Conservation (phyloP, 73 alveolate genomes). For the Stentor roeselii region DNA sequence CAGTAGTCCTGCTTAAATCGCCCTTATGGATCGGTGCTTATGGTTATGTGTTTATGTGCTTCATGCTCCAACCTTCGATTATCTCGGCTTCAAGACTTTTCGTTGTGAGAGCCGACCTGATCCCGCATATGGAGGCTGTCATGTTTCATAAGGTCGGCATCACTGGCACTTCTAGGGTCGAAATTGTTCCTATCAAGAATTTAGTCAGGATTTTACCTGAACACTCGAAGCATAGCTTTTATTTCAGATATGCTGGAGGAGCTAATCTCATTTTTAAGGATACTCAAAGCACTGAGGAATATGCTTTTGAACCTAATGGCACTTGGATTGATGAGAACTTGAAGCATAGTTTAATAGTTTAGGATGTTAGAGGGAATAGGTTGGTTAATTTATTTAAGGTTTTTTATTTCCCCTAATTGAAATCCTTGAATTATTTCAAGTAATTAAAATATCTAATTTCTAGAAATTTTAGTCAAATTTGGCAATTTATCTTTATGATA, state of each 20-base stretch:
- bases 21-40: neutral
- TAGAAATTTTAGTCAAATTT: too few species aligned
- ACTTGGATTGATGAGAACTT: constrained; percentile 13
- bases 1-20: neutral
- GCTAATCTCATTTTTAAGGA: constrained; percentile 4
- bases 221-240: constrained; percentile 2
- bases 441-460: too few species aligned
- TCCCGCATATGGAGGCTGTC: constrained; percentile 4
- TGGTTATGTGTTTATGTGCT: too few species aligned
- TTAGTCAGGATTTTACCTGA: neutral
- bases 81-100: neutral
- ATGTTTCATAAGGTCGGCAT: neutral
- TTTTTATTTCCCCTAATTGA: too few species aligned
- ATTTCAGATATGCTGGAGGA: neutral
- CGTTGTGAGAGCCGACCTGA: constrained; percentile 19
- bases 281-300: neutral
- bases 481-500: too few species aligned
- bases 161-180: constrained; percentile 1
- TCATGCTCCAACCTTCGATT: neutral
- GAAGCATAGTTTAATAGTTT: constrained; percentile 6
- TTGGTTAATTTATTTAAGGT: too few species aligned
- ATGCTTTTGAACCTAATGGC: neutral
- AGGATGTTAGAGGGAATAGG: too few species aligned
- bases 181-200: constrained; percentile 20
- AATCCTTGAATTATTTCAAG: too few species aligned